Base-by-base conservation (phyloP, 2,329 filamentous ascomycete species). In the Dothistroma septosporum region DNA sequence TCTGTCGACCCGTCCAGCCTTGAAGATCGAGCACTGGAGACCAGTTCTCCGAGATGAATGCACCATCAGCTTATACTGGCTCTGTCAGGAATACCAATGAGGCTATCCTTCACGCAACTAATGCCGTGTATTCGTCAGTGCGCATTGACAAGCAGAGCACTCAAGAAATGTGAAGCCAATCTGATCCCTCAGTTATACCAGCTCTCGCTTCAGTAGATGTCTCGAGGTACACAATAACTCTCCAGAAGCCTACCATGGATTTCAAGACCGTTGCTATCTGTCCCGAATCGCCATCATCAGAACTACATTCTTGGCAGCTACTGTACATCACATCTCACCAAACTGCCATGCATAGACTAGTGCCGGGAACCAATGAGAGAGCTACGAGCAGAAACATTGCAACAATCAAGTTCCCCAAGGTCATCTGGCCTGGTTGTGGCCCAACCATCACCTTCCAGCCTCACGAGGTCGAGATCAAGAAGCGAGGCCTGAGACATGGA, bases 391-490 rank as follows among this genome's bases (percentile, higher is more conserved):
- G n/a, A 3, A 21, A 52, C 28, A 33, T 58, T 9, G 55, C 47
- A 19, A 33, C 37, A 19, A 46, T 58, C 46, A 58, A 58, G 19
- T 58, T 50, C 32, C 55, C 55, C 6, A 33, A 47, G 24, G 16
- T 28, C 11, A 24, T 46, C 21, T 41, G 33, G 35, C 44, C 55
- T 33, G 46, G 28, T 22, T 49, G 31, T 49, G 47, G 55, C 3
- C 55, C 55, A 3, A 37, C 31, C 10, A 58, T 58, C 19, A 58
- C 55, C 12, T 58, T 58, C 47, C 5, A 24, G 55, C 55, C 55
- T 1, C 55, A 58, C 19, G 55, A 58, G 44, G 55, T n/a, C 8
- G 55, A 58, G 19, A 58, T 58, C 21, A 47, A 22, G 33, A 6
- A 47, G 19, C 8, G 21, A 31, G 55, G 55, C 3, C 14, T 37